Percentiles rank a stretch among this genome's conserved stretches.
Evolutionary conservation across 805 yeast genomes (phyloP).

Genomic region (Danielia reshetovae): DNA sequence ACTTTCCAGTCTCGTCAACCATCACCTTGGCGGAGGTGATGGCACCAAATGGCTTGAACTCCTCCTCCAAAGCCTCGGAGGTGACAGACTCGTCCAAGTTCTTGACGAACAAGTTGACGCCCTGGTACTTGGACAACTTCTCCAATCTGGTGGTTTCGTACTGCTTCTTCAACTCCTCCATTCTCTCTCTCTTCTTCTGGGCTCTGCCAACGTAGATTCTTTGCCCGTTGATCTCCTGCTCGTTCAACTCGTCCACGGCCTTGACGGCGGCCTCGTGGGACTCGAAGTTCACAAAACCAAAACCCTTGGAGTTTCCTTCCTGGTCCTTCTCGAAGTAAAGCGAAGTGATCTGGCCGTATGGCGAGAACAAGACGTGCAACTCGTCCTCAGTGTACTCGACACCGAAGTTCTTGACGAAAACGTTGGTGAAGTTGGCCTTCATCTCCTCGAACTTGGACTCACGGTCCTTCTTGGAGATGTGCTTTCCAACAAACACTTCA

Average conservation of each 20-base stretch:
- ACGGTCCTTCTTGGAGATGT: slow-evolving; percentile 89
- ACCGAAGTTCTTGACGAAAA: slow-evolving; percentile 88
- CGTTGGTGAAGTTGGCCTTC: slow-evolving; percentile 92
- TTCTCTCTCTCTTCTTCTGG: slow-evolving; percentile 97
- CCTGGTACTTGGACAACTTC: slow-evolving; percentile 91
- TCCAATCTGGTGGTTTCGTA: slow-evolving; percentile 90
- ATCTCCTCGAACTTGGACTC: slow-evolving; percentile 86
- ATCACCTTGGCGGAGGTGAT: slow-evolving; percentile 95
- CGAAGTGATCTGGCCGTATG: slow-evolving; percentile 80
- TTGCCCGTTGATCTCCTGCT: slow-evolving; percentile 79
- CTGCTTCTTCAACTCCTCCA: slow-evolving; percentile 91
- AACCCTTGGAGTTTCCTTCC: slow-evolving; percentile 90
- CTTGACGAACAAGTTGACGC: slow-evolving; percentile 94
- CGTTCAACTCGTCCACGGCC: slow-evolving; percentile 92
- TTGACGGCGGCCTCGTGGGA: slow-evolving; percentile 81
- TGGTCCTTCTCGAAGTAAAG: slow-evolving; percentile 73
- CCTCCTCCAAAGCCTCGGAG: slow-evolving; percentile 88
- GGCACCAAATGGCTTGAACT: slow-evolving; percentile 87
- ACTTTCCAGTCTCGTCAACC: slow-evolving; percentile 91
- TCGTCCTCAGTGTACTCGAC: slow-evolving; percentile 65
- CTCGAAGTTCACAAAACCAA: slow-evolving; percentile 92
- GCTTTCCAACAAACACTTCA: slow-evolving; percentile 94
- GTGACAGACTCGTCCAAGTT: slow-evolving; percentile 92
- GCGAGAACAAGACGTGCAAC: slow-evolving; percentile 66
- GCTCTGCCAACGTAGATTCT: slow-evolving; percentile 95